A percentile compares a stretch with the other conserved stretches of the same genome.
Conservation (phyloP, 2,329 filamentous ascomycete genomes). For the Sporothrix globosa region DNA sequence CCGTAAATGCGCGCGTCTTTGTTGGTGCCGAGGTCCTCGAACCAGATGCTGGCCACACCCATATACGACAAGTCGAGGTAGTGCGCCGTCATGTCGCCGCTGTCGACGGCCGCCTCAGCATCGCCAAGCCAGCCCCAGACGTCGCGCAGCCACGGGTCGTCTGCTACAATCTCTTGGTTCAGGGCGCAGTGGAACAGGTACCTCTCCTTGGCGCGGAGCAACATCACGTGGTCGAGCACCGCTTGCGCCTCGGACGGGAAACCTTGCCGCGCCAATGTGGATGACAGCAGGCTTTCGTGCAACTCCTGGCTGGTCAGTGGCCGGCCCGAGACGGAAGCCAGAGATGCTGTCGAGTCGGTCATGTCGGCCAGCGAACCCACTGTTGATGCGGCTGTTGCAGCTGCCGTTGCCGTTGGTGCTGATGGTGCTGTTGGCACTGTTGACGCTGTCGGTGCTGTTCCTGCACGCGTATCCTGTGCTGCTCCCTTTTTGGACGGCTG, state of each 20-base stretch:
- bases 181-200: slow-evolving; percentile 66
- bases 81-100: slow-evolving; percentile 70
- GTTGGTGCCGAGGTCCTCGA: slow-evolving; percentile 64
- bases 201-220: slow-evolving; percentile 62
- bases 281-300: slow-evolving; percentile 58
- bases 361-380: slow-evolving; percentile 4
- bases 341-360: slow-evolving; percentile 35
- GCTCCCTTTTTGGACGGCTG: slow-evolving; percentile 25
- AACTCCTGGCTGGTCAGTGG: slow-evolving; percentile 51
- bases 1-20: slow-evolving; percentile 34
- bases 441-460: neutral
- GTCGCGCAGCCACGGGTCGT: slow-evolving; percentile 74
- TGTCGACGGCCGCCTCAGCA: slow-evolving; percentile 64
- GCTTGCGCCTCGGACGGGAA: slow-evolving; percentile 57
- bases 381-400: neutral
- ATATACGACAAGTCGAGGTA: slow-evolving; percentile 75
- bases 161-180: slow-evolving; percentile 69
- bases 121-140: slow-evolving; percentile 77
- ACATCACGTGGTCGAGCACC: slow-evolving; percentile 60
- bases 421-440: neutral
- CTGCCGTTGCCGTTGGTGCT: slow-evolving; percentile 16
- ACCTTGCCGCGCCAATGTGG: slow-evolving; percentile 50
- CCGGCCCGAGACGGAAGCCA: slow-evolving; percentile 32
- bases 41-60: slow-evolving; percentile 74
- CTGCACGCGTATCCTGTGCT: neutral